phyloP scores from a whole-genome alignment of 2,329 filamentous ascomycete species.

The Domatiomyces catenatus region DNA sequence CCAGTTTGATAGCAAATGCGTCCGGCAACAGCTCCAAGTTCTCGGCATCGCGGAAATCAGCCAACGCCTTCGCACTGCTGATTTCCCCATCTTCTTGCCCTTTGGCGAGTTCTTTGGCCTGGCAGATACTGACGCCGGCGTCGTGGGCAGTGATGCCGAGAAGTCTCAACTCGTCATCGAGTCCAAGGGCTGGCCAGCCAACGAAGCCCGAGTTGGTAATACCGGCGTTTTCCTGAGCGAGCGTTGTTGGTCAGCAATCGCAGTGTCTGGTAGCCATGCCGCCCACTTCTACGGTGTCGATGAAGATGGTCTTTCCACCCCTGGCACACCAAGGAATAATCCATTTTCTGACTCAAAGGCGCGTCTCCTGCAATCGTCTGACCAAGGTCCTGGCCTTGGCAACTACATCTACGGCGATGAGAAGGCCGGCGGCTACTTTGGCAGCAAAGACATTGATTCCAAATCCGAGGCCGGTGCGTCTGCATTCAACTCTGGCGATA shows the following conservation, averaged over 20 bases:
- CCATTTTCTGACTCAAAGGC: slow-evolving; percentile 36
- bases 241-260: slow-evolving; percentile 83
- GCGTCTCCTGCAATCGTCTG: slow-evolving; percentile 35
- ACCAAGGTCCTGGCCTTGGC: slow-evolving; percentile 31
- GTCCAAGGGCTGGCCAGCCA: slow-evolving; percentile 78
- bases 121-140: slow-evolving; percentile 64
- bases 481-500: slow-evolving; percentile 81
- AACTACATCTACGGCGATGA: slow-evolving; percentile 53
- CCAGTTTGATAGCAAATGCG: slow-evolving; percentile 97
- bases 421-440: slow-evolving; percentile 64
- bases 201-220: slow-evolving; percentile 77
- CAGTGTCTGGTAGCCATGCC: slow-evolving; percentile 42
- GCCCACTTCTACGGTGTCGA: slow-evolving; percentile 42
- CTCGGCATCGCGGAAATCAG: slow-evolving; percentile 96
- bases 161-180: slow-evolving; percentile 85
- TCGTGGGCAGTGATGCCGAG: slow-evolving; percentile 84
- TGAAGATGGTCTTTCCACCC: slow-evolving; percentile 43
- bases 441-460: slow-evolving; percentile 59
- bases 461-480: slow-evolving; percentile 85
- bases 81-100: slow-evolving; percentile 89
- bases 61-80: slow-evolving; percentile 76
- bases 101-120: slow-evolving; percentile 91
- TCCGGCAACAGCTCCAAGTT: slow-evolving; percentile 83
- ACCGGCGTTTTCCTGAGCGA: slow-evolving; percentile 95
- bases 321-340: slow-evolving; percentile 39